These are phyloP conservation scores for Mycena belliarum DNA, from an alignment of 768 basidiomycete species.

Conservation along the genomic window DNA sequence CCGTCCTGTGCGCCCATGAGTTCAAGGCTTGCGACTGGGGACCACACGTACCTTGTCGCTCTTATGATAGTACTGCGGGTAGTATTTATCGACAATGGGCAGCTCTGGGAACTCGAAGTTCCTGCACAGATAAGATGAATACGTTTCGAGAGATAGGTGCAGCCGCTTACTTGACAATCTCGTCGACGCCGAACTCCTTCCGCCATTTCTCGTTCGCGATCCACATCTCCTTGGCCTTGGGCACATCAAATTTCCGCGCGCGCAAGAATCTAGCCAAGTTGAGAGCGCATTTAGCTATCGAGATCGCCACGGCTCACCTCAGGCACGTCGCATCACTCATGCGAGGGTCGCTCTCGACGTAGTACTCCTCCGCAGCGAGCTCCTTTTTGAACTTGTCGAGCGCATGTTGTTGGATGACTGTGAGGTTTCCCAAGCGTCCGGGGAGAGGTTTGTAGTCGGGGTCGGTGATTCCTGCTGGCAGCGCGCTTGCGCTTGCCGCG, in stretches of 20 bases:
- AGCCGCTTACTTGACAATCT: constrained; percentile 59
- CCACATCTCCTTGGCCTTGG: constrained; percentile 83
- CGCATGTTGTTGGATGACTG: constrained; percentile 51
- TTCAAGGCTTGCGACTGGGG: neutral
- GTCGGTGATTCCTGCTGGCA: constrained; percentile 62
- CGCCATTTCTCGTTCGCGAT: constrained; percentile 85
- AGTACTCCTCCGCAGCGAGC: constrained; percentile 48
- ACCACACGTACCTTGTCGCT: constrained; percentile 72
- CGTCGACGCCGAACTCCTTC: constrained; percentile 79
- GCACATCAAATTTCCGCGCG: constrained; percentile 89
- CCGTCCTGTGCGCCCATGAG: constrained; percentile 63
- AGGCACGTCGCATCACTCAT: constrained; percentile 74
- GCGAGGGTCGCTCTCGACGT: constrained; percentile 51
- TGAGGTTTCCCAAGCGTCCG: constrained; percentile 81
- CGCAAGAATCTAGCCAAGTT: constrained; percentile 70
- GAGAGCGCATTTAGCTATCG: neutral
- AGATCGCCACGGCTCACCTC: constrained; percentile 41
- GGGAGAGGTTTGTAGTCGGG: constrained; percentile 66
- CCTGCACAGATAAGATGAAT: constrained; percentile 37
- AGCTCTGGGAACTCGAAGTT: constrained; percentile 88
- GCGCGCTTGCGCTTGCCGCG: constrained; percentile 52
- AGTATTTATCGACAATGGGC: constrained; percentile 82
- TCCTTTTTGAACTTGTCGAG: no score
- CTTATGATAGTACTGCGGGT: constrained; percentile 96
- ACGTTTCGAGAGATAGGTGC: neutral